Conservation (phyloP, 1,139 yeast genomes). For the Kodamaea plutei region DNA sequence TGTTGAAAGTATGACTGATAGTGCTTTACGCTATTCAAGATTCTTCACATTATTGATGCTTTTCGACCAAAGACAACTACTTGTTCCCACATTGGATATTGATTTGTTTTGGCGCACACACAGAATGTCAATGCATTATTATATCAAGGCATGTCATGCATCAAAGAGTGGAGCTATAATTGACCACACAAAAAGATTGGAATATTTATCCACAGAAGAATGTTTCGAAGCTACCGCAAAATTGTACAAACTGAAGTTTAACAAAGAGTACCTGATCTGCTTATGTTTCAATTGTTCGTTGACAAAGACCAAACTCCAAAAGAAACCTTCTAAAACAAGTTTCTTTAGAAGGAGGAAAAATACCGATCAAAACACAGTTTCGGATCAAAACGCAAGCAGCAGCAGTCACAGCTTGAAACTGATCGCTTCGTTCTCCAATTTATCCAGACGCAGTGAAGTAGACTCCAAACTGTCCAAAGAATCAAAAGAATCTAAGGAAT, state of each 20-base stretch:
- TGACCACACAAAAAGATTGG: conserved; percentile 30
- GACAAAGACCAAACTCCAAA: neutral
- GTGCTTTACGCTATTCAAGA: conserved; percentile 22
- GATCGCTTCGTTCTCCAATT: too few species aligned
- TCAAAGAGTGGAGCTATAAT: conserved; percentile 13
- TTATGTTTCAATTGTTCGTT: conserved; percentile 14
- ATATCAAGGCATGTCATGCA: conserved; percentile 19
- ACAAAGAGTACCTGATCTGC: conserved; percentile 25
- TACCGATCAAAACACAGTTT: too few species aligned
- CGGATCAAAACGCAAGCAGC: too few species aligned
- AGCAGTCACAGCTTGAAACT: too few species aligned
- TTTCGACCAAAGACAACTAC: conserved; percentile 10
- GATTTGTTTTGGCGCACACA: conserved; percentile 42
- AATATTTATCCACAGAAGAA: conserved; percentile 17
- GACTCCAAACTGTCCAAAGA: too few species aligned
- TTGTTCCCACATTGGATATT: conserved; percentile 38
- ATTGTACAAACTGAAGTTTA: conserved; percentile 16
- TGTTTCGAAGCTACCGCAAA: conserved; percentile 20
- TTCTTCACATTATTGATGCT: conserved; percentile 21
- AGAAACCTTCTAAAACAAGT: neutral
- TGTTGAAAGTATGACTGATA: conserved; percentile 16
- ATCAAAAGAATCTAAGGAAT: too few species aligned
- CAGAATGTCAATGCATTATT: conserved; percentile 24
- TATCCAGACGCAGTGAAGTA: too few species aligned
- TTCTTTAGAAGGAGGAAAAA: conserved; percentile 1